Evolutionary conservation across 805 yeast species (phyloP).

Genomic region (Ogataea polymorpha): DNA sequence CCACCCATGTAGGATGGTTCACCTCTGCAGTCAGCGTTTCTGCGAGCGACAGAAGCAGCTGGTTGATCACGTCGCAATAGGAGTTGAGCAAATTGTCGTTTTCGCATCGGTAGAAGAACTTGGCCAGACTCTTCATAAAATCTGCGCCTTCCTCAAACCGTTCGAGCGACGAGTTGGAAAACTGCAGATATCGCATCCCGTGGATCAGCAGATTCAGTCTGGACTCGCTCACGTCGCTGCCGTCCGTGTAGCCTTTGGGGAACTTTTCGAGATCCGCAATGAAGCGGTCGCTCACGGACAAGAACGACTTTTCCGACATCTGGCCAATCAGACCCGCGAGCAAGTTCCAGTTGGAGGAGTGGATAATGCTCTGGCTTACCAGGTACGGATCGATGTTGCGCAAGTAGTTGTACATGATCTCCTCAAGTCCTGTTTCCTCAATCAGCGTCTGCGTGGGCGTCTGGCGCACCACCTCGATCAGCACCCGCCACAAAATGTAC

Average conservation of each 20-base stretch:
- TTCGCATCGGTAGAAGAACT: conserved; percentile 67
- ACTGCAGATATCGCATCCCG: conserved; percentile 84
- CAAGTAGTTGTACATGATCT: conserved; percentile 86
- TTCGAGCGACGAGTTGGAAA: conserved; percentile 84
- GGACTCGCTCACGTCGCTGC: conserved; percentile 36
- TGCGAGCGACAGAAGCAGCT: conserved; percentile 76
- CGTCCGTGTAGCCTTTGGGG: conserved; percentile 48
- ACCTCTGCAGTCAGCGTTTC: conserved; percentile 89
- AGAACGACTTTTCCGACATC: conserved; percentile 81
- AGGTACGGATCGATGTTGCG: conserved; percentile 79
- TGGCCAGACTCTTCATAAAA: conserved; percentile 78
- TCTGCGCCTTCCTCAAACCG: conserved; percentile 91
- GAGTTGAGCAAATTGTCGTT: conserved; percentile 67
- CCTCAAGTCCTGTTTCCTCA: conserved; percentile 81
- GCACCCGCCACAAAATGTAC: conserved; percentile 83
- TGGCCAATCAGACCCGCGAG: conserved; percentile 86
- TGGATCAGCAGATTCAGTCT: conserved; percentile 71
- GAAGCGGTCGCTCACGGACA: conserved; percentile 89
- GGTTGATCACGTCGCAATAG: conserved; percentile 80
- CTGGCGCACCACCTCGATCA: conserved; percentile 89
- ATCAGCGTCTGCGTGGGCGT: conserved; percentile 72
- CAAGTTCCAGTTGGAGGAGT: conserved; percentile 91
- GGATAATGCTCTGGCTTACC: conserved; percentile 63
- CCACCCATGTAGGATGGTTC: conserved; percentile 93
- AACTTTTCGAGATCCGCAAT: conserved; percentile 87